phyloP scores from a whole-genome alignment of 495 filamentous ascomycete species.

The Penicillium diatomitis region DNA sequence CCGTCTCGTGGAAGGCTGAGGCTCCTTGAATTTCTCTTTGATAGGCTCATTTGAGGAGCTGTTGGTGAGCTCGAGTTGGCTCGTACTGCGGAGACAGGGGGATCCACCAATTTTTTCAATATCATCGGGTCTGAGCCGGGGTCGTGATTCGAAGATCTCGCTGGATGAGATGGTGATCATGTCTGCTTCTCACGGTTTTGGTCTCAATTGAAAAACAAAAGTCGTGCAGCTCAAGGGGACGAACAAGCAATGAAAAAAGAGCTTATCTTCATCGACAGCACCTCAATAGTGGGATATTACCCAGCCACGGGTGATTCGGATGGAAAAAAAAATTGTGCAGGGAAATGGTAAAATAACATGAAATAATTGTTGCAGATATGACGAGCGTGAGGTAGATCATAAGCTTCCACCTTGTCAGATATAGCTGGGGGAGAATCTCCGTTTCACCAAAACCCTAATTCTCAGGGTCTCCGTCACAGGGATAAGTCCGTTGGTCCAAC shows the following conservation, averaged over 20 bases:
- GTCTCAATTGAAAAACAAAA: too few relatives aligned
- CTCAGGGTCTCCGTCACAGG: too few relatives aligned
- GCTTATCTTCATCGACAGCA: not conserved
- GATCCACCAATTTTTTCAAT: conserved; percentile 15
- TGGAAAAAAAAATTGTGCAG: too few relatives aligned
- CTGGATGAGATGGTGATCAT: not conserved
- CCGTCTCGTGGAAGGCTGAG: conserved; percentile 14
- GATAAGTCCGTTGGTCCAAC: too few relatives aligned
- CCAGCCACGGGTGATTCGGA: not conserved
- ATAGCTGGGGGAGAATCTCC: conserved; percentile 7
- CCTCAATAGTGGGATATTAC: not conserved
- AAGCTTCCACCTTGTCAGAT: not conserved
- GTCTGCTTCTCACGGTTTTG: not conserved
- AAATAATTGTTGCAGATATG: too few relatives aligned
- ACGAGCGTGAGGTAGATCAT: too few relatives aligned
- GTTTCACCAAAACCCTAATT: too few relatives aligned
- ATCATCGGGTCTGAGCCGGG: conserved; percentile 12
- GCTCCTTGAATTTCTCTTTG: conserved; percentile 2
- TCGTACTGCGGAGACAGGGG: conserved; percentile 9
- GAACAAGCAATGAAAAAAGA: not conserved
- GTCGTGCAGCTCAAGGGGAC: not conserved
- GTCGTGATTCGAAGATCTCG: not conserved
- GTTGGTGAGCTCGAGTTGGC: conserved; percentile 12
- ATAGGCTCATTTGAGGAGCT: conserved; percentile 11
- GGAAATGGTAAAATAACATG: too few relatives aligned